Percentiles rank a stretch among this genome's conserved stretches.
Conservation (phyloP, 768 basidiomycete species). For the Mycena metata region DNA sequence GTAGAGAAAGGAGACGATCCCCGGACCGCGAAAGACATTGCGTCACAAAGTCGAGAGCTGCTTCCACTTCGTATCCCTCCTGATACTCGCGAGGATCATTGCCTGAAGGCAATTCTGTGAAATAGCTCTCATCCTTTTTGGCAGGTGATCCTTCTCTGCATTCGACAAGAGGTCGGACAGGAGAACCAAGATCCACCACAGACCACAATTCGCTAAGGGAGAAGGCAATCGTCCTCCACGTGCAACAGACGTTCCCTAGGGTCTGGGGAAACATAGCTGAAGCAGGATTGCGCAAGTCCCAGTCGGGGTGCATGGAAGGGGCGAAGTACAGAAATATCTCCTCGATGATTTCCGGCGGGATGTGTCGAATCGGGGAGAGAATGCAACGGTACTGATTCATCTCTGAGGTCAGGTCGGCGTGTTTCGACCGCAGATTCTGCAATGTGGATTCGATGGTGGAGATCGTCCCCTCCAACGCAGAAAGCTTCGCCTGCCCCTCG, state of each 20-base stretch:
- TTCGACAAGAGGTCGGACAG: neutral
- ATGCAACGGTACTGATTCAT: neutral
- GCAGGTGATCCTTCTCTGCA: neutral
- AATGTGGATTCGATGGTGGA: neutral
- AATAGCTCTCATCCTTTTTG: neutral
- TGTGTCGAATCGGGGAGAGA: constrained; percentile 7
- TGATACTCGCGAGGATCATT: neutral
- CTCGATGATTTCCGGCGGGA: constrained; percentile 15
- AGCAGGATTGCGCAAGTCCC: too few relatives aligned
- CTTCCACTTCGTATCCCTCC: constrained; percentile 6
- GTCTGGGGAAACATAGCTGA: constrained; percentile 4
- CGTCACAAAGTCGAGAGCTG: constrained; percentile 6
- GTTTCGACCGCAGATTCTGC: neutral
- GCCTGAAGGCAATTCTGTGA: neutral
- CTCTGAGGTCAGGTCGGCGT: neutral
- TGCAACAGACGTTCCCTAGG: constrained; percentile 16
- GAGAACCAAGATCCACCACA: constrained; percentile 5
- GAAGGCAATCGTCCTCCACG: constrained; percentile 11
- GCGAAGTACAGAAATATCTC: constrained; percentile 29
- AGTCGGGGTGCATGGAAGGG: neutral
- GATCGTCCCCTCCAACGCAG: neutral
- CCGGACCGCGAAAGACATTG: constrained; percentile 9
- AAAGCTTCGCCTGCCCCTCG: neutral
- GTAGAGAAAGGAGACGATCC: constrained; percentile 8
- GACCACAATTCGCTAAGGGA: constrained; percentile 15